Percentiles rank a stretch among this genome's conserved stretches.
Conservation (phyloP, 2,329 filamentous ascomycete genomes). For the Colletotrichum godetiae region DNA sequence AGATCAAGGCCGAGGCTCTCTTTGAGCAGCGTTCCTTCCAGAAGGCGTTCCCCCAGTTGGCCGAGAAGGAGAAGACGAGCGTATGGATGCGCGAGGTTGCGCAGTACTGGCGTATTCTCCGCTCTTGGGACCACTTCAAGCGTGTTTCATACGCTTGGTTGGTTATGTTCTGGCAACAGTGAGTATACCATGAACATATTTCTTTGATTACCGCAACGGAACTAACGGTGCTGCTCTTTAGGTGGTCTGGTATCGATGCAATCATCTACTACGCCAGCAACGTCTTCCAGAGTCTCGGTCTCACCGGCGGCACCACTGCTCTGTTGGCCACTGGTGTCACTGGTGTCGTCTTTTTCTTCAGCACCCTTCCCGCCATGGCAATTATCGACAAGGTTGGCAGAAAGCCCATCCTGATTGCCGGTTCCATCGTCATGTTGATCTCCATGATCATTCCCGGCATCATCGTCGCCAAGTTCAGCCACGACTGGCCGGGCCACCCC, state of each 20-base stretch:
- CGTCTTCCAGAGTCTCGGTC: constrained; percentile 73
- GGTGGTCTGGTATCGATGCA: constrained; percentile 43
- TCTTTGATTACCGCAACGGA: not conserved
- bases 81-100: constrained; percentile 57
- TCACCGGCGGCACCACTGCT: constrained; percentile 67
- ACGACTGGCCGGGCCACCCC: constrained; percentile 49
- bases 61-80: constrained; percentile 52
- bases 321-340: constrained; percentile 73
- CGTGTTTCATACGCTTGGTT: constrained; percentile 55
- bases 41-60: constrained; percentile 56
- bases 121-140: constrained; percentile 61
- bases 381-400: constrained; percentile 55
- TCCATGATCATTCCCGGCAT: constrained; percentile 53
- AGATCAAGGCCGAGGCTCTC: constrained; percentile 58
- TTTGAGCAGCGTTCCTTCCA: constrained; percentile 56
- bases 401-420: constrained; percentile 51
- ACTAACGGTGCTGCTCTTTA: not conserved
- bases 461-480: constrained; percentile 50
- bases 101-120: constrained; percentile 60
- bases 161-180: constrained; percentile 62
- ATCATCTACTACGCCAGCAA: constrained; percentile 63
- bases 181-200: constrained; percentile 38
- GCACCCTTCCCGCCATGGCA: constrained; percentile 45
- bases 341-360: constrained; percentile 62
- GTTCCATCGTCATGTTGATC: constrained; percentile 51